These are phyloP conservation scores for Ustilago sp. DNA, from an alignment of 1,284 basidiomycete species.

Conservation along the genomic window DNA sequence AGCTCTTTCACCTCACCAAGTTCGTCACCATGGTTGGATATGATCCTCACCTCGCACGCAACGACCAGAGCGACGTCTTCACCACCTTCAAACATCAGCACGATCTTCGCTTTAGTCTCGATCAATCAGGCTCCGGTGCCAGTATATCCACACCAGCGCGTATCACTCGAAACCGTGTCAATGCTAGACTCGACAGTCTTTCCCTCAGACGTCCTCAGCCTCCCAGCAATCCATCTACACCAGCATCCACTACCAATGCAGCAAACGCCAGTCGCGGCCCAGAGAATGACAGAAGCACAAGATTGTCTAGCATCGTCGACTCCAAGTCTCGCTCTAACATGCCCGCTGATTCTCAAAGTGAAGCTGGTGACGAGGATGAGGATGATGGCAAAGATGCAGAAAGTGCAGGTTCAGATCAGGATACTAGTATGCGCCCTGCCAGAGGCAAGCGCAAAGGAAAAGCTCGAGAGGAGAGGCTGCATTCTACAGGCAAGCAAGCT, in stretches of 20 bases:
- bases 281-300: slow-evolving; percentile 12
- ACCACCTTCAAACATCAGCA: slow-evolving; percentile 52
- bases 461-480: slow-evolving; percentile 2
- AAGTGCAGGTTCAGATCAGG: not conserved
- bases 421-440: not conserved
- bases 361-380: slow-evolving; percentile 15
- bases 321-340: slow-evolving; percentile 10
- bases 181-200: slow-evolving; percentile 46
- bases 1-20: slow-evolving; percentile 62
- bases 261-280: slow-evolving; percentile 4
- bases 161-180: slow-evolving; percentile 51
- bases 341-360: slow-evolving; percentile 7
- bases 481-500: slow-evolving; percentile 4
- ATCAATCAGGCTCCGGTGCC: slow-evolving; percentile 18
- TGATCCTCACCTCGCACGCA: slow-evolving; percentile 53
- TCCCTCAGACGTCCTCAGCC: slow-evolving; percentile 41
- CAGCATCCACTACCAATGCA: slow-evolving; percentile 15
- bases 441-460: slow-evolving; percentile 14
- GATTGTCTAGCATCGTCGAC: slow-evolving; percentile 30
- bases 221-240: slow-evolving; percentile 27
- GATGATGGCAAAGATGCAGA: slow-evolving; percentile 18
- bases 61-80: slow-evolving; percentile 56
- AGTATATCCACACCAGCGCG: slow-evolving; percentile 28
- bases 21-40: slow-evolving; percentile 63
- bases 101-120: slow-evolving; percentile 45